Base-by-base conservation (phyloP, 345 rosid species). In the Lepidium africanum region DNA sequence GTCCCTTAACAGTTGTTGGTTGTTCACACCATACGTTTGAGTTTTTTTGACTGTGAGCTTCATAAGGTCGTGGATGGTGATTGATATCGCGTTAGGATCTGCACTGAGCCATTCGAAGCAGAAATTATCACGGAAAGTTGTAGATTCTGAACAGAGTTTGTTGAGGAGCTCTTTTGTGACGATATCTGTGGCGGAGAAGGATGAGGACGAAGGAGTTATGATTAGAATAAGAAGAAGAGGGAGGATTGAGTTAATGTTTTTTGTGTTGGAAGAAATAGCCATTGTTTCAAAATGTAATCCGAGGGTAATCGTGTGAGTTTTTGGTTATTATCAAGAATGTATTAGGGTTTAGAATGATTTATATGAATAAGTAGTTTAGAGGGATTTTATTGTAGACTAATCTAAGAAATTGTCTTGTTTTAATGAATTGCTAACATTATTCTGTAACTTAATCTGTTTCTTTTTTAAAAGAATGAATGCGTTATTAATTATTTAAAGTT, bases 101-200 rank as follows among this genome's bases (percentile, higher is more conserved):
- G 47, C 42, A 12, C 16, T 35, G 39, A 69, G 33, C 73, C 73
- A 69, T 36, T 12, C 38, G 65, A 27, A 2, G 58, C 73, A 69
- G 38, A 69, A 69, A 3, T 47, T 27, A 37, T 2, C 21, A 6
- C 2, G 8, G 9, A 0, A 2, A 45, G 6, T 12, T n/a, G 21
- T 11, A 8, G 49, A 5, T 0, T 23, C 0, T 57, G 47, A 25
- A 35, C 73, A 69, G 30, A 69, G 57, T 10, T 68, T 6, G 58
- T 57, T 38, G 49, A 69, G 39, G 49, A 59, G 23, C 5, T 58
- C 49, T 37, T 69, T 58, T 27, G 73, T 57, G 48, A 69, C 73
- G n/a, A 58, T 58, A 19, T 69, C 73, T 25, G n/a, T 46, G 47
- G 58, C 19, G 41, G 73, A 10, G 17, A 47, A 46, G 13, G 65